Evolutionary conservation across 1,139 yeast species (phyloP).

Genomic region (Pichiaceae sp.): DNA sequence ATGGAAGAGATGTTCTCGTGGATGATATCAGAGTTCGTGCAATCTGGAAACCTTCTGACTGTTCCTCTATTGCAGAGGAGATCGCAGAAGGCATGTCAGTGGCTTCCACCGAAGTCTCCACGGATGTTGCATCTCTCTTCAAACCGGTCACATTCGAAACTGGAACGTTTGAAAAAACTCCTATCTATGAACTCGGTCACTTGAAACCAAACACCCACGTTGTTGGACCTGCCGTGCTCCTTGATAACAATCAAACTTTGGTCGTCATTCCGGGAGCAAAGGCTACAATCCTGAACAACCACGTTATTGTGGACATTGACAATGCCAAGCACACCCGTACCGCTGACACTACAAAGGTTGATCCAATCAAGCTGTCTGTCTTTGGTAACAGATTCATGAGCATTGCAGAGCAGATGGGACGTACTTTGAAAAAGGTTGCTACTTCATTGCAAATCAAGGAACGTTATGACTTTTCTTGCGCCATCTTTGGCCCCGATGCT

Average conservation of each 20-base stretch:
- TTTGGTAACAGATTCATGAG: constrained; percentile 59
- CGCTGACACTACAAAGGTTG: constrained; percentile 18
- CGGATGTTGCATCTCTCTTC: constrained; percentile 11
- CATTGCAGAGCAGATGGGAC: constrained; percentile 61
- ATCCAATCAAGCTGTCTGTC: constrained; percentile 49
- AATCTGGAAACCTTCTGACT: constrained; percentile 36
- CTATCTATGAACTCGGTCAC: constrained; percentile 20
- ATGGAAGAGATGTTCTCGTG: constrained; percentile 58
- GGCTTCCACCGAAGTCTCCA: constrained; percentile 11
- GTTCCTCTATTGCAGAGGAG: too few relatives aligned
- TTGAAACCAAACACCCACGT: constrained; percentile 46
- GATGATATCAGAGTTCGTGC: constrained; percentile 78
- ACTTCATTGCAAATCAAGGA: constrained; percentile 56
- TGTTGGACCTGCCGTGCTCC: constrained; percentile 73
- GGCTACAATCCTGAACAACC: constrained; percentile 60
- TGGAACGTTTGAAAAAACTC: constrained; percentile 13
- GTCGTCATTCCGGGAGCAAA: constrained; percentile 62
- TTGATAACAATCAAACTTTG: constrained; percentile 83
- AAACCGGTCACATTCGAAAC: constrained; percentile 20
- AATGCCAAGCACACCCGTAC: constrained; percentile 1
- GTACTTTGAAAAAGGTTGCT: constrained; percentile 51
- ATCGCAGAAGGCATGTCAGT: too few relatives aligned
- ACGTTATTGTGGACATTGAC: constrained; percentile 21
- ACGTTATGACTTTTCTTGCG: constrained; percentile 55
- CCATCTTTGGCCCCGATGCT: constrained; percentile 47